These are phyloP conservation scores for Flaveria trinervia DNA, from an alignment of 129 eudicot species.

Conservation along the genomic window DNA sequence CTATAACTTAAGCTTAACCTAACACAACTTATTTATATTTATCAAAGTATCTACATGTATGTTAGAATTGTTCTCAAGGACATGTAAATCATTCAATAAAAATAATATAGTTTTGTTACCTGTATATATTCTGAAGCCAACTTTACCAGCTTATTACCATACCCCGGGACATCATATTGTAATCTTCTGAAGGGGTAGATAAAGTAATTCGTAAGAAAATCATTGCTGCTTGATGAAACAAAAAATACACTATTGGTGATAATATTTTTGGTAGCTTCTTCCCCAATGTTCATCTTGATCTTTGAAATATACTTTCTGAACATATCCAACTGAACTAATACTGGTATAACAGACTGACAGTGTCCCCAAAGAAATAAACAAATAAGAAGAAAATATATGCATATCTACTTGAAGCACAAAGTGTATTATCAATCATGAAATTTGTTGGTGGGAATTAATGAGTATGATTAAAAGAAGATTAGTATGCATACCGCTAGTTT, in stretches of 20 bases:
- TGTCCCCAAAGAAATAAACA: background rate
- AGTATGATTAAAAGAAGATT: background rate
- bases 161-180: constrained; percentile 43
- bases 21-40: no score
- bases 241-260: constrained; percentile 42
- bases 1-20: no score
- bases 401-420: background rate
- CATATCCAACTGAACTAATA: constrained; percentile 54
- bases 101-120: constrained; percentile 39
- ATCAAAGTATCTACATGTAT: no score
- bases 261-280: constrained; percentile 38
- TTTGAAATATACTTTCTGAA: constrained; percentile 54
- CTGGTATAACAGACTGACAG: constrained; percentile 53
- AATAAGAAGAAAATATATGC: background rate
- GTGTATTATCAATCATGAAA: background rate
- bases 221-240: constrained; percentile 58
- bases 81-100: background rate
- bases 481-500: constrained; percentile 44
- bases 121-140: constrained; percentile 44
- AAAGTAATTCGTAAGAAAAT: constrained; percentile 66
- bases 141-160: constrained; percentile 44
- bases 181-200: constrained; percentile 40
- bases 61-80: no score
- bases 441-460: background rate
- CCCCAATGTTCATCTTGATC: constrained; percentile 52